These are phyloP conservation scores for Orbilia ellipsospora DNA, from an alignment of 2,329 filamentous ascomycete species.

Conservation along the genomic window DNA sequence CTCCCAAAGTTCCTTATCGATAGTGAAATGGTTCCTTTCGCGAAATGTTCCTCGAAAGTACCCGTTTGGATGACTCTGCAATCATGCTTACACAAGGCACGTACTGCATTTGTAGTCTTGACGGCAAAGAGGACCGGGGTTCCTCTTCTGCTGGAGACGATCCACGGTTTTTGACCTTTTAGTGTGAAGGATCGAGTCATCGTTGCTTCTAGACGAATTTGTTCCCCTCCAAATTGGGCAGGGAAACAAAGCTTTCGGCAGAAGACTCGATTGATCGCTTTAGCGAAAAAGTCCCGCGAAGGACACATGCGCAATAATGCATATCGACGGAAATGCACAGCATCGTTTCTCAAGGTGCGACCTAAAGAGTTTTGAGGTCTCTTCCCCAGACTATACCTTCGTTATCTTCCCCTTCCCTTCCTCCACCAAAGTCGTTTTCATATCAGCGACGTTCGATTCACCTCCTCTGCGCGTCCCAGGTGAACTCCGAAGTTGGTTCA, in stretches of 20 bases:
- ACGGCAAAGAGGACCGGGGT: constrained; percentile 21
- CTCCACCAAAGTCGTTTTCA: constrained; percentile 27
- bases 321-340: constrained; percentile 53
- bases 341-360: constrained; percentile 31
- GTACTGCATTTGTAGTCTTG: constrained; percentile 20
- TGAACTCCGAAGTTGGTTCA: too few relatives aligned
- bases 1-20: constrained; percentile 39
- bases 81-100: constrained; percentile 5
- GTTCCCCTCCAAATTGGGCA: not conserved
- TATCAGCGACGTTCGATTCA: constrained; percentile 3
- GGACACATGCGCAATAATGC: constrained; percentile 54
- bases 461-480: too few relatives aligned
- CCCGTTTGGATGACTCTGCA: constrained; percentile 41
- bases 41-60: constrained; percentile 40
- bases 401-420: constrained; percentile 10
- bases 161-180: constrained; percentile 15
- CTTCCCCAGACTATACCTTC: not conserved
- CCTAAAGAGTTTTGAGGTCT: constrained; percentile 24
- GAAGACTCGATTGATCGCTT: constrained; percentile 49
- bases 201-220: constrained; percentile 45
- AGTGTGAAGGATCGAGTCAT: constrained; percentile 56
- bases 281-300: constrained; percentile 48
- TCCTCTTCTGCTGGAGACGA: constrained; percentile 19
- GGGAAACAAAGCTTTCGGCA: constrained; percentile 11
- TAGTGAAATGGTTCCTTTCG: constrained; percentile 3